Percentiles rank a stretch among this genome's conserved stretches.
Evolutionary conservation across 1,284 basidiomycete genomes (phyloP).

Genomic region (Volvariella volvacea): DNA sequence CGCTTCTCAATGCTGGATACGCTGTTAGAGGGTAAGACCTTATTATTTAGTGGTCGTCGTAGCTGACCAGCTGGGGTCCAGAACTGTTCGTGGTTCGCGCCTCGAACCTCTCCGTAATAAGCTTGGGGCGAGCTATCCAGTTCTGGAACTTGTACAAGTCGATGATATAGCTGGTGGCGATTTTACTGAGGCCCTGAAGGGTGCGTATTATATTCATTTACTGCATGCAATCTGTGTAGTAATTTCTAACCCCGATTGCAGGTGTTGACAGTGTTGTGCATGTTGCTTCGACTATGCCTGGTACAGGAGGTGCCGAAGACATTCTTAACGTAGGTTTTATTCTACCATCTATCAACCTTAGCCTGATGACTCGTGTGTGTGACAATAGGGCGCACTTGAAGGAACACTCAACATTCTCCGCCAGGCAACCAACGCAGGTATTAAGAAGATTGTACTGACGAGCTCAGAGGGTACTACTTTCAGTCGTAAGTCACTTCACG

Average conservation of each 20-base stretch:
- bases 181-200: neutral
- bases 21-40: neutral
- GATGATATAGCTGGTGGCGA: neutral
- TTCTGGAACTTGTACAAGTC: neutral
- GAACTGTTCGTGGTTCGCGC: neutral
- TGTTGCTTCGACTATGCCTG: slow-evolving; percentile 8
- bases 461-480: slow-evolving; percentile 10
- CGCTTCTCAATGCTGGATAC: slow-evolving; percentile 5
- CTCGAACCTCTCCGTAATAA: neutral
- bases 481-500: no score
- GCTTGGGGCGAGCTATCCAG: neutral
- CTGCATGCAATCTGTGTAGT: no score
- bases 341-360: no score
- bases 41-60: neutral
- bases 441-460: slow-evolving; percentile 17
- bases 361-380: neutral
- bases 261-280: slow-evolving; percentile 9
- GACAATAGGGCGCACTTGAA: slow-evolving; percentile 11
- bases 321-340: neutral
- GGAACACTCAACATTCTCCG: slow-evolving; percentile 16
- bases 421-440: slow-evolving; percentile 16
- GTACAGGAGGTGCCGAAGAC: slow-evolving; percentile 2
- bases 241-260: no score
- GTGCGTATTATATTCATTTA: no score
- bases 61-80: no score